phyloP scores from a whole-genome alignment of 306 rosid species.

The Quercus rubra region DNA sequence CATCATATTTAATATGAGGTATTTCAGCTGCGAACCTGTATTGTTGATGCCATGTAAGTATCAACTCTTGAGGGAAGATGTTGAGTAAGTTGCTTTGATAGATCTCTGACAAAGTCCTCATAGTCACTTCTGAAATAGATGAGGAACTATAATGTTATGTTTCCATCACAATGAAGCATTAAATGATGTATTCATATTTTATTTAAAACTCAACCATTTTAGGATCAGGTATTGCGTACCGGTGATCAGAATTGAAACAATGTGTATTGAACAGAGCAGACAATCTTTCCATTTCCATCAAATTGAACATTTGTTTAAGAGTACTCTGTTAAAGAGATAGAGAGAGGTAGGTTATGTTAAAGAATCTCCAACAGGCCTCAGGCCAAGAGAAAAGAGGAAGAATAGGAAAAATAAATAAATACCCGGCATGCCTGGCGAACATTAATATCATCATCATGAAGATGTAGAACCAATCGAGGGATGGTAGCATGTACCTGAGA shows the following conservation, averaged over 20 bases:
- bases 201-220: slow-evolving; percentile 15
- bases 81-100: slow-evolving; percentile 69
- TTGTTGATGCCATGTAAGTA: slow-evolving; percentile 69
- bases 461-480: slow-evolving; percentile 90
- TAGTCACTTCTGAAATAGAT: slow-evolving; percentile 65
- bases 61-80: slow-evolving; percentile 79
- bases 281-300: slow-evolving; percentile 68
- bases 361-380: slow-evolving; percentile 8
- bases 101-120: slow-evolving; percentile 74
- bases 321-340: slow-evolving; percentile 48
- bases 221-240: slow-evolving; percentile 41
- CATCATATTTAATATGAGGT: background rate
- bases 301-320: slow-evolving; percentile 58
- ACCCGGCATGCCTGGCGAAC: slow-evolving; percentile 98
- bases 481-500: slow-evolving; percentile 74
- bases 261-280: slow-evolving; percentile 49
- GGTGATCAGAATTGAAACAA: slow-evolving; percentile 79
- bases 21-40: slow-evolving; percentile 54
- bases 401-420: slow-evolving; percentile 30
- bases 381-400: slow-evolving; percentile 23
- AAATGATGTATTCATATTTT: background rate
- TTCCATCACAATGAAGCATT: background rate
- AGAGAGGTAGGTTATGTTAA: slow-evolving; percentile 11
- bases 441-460: slow-evolving; percentile 68
- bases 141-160: background rate